Conservation (phyloP, 2,329 filamentous ascomycete genomes). For the Botrytis pseudocinerea region DNA sequence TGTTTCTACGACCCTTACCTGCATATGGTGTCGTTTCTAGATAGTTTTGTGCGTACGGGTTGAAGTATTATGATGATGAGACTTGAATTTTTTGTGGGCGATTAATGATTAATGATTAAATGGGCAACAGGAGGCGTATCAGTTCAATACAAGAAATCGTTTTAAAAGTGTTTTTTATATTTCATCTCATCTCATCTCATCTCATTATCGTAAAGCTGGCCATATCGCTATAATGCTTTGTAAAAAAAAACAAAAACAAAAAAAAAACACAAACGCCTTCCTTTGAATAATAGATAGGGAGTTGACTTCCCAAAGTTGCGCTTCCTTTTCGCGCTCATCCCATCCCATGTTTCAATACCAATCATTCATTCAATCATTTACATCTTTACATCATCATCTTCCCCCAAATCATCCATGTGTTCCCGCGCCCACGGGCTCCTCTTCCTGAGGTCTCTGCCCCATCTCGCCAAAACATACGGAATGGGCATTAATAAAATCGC, state of each 20-base stretch:
- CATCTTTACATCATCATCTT: neutral
- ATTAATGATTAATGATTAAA: rapidly evolving
- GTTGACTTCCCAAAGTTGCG: too few relatives aligned
- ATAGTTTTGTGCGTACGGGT: neutral
- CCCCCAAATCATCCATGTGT: constrained; percentile 14
- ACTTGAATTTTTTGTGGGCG: neutral
- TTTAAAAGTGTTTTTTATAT: neutral
- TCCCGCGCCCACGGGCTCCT: constrained; percentile 60
- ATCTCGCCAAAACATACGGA: constrained; percentile 55
- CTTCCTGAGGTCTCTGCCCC: constrained; percentile 40
- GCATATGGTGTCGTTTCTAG: neutral
- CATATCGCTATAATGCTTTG: neutral
- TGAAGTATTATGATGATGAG: neutral
- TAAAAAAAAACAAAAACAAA: too few relatives aligned
- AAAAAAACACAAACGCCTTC: neutral
- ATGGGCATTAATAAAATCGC: constrained; percentile 51
- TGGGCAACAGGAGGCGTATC: neutral
- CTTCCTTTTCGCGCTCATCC: neutral
- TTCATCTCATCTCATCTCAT: neutral
- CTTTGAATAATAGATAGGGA: neutral
- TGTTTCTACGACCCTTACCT: neutral
- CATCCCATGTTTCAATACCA: neutral
- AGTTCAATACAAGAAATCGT: neutral
- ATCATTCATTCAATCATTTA: neutral
- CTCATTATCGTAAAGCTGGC: neutral